Conservation (phyloP, 257 asterid genomes). For the Gardenia jasminoides region DNA sequence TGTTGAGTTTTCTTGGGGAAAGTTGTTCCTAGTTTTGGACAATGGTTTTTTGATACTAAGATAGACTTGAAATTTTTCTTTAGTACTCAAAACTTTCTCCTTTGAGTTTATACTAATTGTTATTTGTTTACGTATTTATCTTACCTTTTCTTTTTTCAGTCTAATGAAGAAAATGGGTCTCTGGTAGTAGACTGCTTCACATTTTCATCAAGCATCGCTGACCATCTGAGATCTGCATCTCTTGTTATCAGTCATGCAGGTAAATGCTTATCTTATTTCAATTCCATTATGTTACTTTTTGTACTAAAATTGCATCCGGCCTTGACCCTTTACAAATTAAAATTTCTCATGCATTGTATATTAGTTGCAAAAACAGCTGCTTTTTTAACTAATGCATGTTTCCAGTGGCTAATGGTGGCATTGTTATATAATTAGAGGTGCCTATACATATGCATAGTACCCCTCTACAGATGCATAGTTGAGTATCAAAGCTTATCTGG, state of each 20-base stretch:
- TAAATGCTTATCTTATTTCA: constrained; percentile 10
- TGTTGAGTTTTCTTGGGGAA: not conserved
- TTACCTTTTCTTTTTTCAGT: constrained; percentile 36
- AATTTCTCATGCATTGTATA: not conserved
- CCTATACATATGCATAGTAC: not conserved
- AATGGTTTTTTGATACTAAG: not conserved
- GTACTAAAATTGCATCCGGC: not conserved
- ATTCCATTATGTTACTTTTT: not conserved
- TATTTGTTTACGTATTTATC: not conserved
- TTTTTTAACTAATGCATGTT: not conserved
- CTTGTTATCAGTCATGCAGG: constrained; percentile 97
- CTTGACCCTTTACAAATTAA: not conserved
- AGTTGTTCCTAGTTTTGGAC: not conserved
- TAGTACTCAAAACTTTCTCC: not conserved
- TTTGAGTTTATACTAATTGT: not conserved
- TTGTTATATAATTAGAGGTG: no score
- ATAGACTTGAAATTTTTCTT: not conserved
- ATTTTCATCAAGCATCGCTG: constrained; percentile 91
- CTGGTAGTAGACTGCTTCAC: constrained; percentile 69
- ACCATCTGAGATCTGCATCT: constrained; percentile 72
- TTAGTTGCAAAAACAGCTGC: not conserved
- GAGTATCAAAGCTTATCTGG: no score
- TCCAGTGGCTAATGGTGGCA: not conserved
- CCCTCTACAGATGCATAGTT: not conserved
- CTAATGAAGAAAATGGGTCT: constrained; percentile 59